Conservation (phyloP, 1,139 yeast species). For the Protomyces macrosporus region DNA sequence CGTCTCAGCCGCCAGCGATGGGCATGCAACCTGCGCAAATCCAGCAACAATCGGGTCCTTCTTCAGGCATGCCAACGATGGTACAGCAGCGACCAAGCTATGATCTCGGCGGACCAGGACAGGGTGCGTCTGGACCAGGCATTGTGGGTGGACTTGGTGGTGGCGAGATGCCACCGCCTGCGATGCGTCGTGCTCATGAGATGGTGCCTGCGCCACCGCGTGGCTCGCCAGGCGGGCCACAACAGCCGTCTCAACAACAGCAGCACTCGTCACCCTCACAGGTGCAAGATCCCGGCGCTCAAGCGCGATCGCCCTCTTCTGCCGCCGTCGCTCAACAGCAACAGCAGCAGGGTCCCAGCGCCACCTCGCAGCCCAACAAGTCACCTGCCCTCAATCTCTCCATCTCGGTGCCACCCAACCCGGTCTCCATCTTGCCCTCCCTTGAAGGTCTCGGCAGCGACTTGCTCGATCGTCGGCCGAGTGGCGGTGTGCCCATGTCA, state of each 20-base stretch:
- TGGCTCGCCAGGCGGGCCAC: background rate
- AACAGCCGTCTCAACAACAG: background rate
- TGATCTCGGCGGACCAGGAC: background rate
- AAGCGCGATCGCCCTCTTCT: background rate
- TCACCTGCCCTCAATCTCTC: background rate
- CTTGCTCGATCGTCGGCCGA: slow-evolving; percentile 11
- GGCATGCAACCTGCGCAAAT: slow-evolving; percentile 2
- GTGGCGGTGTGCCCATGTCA: background rate
- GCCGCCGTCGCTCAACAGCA: background rate
- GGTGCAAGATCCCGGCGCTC: background rate
- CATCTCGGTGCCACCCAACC: slow-evolving; percentile 9
- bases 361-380: background rate
- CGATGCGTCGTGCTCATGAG: background rate
- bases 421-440: slow-evolving; percentile 2
- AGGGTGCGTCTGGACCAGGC: background rate
- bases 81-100: background rate
- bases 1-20: background rate
- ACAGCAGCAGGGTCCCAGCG: background rate
- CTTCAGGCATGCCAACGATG: background rate
- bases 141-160: background rate
- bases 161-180: background rate
- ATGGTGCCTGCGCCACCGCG: background rate
- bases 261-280: background rate
- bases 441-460: slow-evolving; percentile 8
- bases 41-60: background rate